These are phyloP conservation scores for Saturnispora kantuleensis DNA, from an alignment of 805 yeast species.

Conservation along the genomic window DNA sequence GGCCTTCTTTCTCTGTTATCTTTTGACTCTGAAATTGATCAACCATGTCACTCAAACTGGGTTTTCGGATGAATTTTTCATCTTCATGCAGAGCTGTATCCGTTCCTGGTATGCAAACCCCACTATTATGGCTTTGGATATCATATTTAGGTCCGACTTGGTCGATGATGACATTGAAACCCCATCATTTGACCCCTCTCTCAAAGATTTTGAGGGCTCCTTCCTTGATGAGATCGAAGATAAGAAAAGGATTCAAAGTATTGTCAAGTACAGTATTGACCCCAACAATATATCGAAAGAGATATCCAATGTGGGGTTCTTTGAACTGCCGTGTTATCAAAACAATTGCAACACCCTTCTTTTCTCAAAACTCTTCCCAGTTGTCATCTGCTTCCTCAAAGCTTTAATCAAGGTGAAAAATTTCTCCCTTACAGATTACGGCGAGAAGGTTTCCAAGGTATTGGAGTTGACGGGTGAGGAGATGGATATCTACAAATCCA, in stretches of 20 bases:
- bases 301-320: not conserved
- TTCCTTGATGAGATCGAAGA: not conserved
- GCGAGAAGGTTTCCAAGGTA: not conserved
- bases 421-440: not conserved
- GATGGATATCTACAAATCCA: not conserved
- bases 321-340: not conserved
- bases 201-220: not conserved
- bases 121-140: not conserved
- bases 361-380: not conserved
- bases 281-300: not conserved
- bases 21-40: not conserved
- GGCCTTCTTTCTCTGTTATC: not conserved
- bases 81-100: not conserved
- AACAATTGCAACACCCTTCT: not conserved
- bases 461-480: not conserved
- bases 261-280: not conserved
- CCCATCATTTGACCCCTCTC: not conserved
- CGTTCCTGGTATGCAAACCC: not conserved
- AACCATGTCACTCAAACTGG: not conserved
- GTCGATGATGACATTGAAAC: not conserved
- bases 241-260: not conserved
- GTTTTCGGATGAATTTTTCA: not conserved
- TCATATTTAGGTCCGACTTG: not conserved
- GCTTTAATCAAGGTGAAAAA: not conserved
- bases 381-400: constrained; percentile 2